phyloP scores from a whole-genome alignment of 495 filamentous ascomycete genomes.

The Tuber borchii region DNA sequence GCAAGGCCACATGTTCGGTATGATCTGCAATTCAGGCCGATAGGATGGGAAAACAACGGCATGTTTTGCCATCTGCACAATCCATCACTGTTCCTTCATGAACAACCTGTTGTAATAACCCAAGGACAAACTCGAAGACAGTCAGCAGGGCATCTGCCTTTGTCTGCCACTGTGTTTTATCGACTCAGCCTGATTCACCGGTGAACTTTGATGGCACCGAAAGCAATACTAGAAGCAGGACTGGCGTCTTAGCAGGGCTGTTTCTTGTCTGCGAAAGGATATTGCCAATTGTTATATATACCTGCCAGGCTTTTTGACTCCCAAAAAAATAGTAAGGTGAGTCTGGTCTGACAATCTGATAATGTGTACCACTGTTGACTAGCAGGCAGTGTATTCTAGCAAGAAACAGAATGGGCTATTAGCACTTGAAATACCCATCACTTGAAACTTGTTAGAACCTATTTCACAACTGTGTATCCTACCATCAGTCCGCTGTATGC shows the following conservation, averaged over 20 bases:
- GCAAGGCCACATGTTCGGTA: too few species aligned
- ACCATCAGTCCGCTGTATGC: conserved; percentile 14
- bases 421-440: too few species aligned
- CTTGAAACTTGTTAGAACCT: too few species aligned
- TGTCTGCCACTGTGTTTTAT: too few species aligned
- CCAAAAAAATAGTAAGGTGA: conserved; percentile 26
- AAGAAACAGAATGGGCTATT: too few species aligned
- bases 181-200: neutral
- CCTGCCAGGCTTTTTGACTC: conserved; percentile 18
- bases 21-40: too few species aligned
- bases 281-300: conserved; percentile 4
- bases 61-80: too few species aligned
- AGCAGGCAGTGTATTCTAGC: conserved; percentile 1
- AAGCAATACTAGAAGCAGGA: neutral
- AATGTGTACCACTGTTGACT: conserved; percentile 11
- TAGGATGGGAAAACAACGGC: too few species aligned
- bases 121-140: too few species aligned
- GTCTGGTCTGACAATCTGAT: conserved; percentile 17
- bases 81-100: too few species aligned
- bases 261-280: neutral
- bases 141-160: too few species aligned
- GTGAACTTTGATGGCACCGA: neutral
- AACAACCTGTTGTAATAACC: too few species aligned
- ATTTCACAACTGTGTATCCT: neutral
- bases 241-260: neutral